Percentiles rank a stretch among this genome's conserved stretches.
These are phyloP conservation scores for Phylloporus rhodoxanthus DNA, from an alignment of 768 basidiomycete species.

Conservation along the genomic window DNA sequence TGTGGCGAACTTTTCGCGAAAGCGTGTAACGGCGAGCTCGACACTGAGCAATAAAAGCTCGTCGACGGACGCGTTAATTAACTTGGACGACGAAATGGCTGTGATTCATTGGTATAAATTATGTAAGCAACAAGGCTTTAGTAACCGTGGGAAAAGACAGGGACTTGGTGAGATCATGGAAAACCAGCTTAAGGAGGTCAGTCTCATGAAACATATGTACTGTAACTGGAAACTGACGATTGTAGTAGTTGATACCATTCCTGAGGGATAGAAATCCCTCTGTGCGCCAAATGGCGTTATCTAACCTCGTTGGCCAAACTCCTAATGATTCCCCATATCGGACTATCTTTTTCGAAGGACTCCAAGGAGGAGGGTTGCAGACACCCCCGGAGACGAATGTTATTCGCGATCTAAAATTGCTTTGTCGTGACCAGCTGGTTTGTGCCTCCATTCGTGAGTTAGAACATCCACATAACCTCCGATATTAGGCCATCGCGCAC, in stretches of 20 bases:
- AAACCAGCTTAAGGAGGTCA: conserved; percentile 37
- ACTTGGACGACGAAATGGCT: background rate
- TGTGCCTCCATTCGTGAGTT: conserved; percentile 29
- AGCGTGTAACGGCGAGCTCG: background rate
- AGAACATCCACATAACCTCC: conserved; percentile 13
- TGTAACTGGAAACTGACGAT: conserved; percentile 6
- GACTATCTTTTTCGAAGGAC: conserved; percentile 64
- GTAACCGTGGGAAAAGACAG: conserved; percentile 19
- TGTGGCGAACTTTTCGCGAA: background rate
- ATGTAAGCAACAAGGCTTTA: conserved; percentile 16
- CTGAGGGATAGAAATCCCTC: conserved; percentile 82
- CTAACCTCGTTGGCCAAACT: conserved; percentile 78
- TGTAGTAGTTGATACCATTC: conserved; percentile 71
- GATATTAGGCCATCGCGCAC: conserved; percentile 73
- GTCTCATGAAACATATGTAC: conserved; percentile 3
- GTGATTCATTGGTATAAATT: conserved; percentile 4
- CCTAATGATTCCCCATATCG: conserved; percentile 64
- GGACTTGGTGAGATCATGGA: conserved; percentile 25
- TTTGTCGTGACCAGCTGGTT: conserved; percentile 85
- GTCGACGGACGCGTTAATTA: conserved; percentile 20
- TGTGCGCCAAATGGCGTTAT: conserved; percentile 80
- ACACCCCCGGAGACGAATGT: conserved; percentile 57
- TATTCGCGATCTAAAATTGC: conserved; percentile 74
- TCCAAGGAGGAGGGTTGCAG: conserved; percentile 52
- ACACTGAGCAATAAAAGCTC: background rate